These are phyloP conservation scores for Eucalyptus regnans DNA, from an alignment of 345 rosid genomes.

Conservation along the genomic window DNA sequence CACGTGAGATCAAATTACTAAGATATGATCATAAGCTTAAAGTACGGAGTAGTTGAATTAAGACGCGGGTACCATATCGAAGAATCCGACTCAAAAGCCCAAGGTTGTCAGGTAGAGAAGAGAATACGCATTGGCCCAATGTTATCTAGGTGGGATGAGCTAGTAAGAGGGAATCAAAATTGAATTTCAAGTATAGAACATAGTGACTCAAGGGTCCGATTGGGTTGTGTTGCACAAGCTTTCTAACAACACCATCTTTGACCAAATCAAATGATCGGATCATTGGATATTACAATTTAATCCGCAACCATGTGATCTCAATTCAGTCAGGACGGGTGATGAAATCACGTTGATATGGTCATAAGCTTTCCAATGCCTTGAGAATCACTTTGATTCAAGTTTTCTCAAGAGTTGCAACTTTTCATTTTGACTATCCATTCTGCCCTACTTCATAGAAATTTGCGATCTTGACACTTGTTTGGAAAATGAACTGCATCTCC, in stretches of 20 bases:
- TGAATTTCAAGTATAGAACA: background rate
- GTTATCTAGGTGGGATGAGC: background rate
- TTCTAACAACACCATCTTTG: background rate
- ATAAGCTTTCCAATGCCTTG: fast-evolving
- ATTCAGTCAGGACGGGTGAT: background rate
- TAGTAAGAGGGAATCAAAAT: background rate
- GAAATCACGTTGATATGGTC: background rate
- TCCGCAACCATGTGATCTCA: fast-evolving
- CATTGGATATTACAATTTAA: background rate
- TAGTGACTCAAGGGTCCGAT: background rate
- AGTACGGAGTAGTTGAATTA: background rate
- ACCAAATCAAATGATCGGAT: background rate
- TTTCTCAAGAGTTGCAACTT: background rate
- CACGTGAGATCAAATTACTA: background rate
- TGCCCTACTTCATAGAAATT: background rate
- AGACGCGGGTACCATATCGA: background rate
- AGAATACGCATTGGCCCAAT: background rate
- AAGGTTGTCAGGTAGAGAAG: background rate
- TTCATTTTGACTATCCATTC: background rate
- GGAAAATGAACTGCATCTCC: background rate
- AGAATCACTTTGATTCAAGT: background rate
- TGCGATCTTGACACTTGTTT: background rate
- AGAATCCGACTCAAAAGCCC: background rate
- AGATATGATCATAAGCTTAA: background rate
- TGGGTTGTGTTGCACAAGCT: background rate